Evolutionary conservation across 2,329 filamentous ascomycete species (phyloP), one percentile per base, ranked within the genome.

Genomic region (Trichoderma atrobrunneum): DNA sequence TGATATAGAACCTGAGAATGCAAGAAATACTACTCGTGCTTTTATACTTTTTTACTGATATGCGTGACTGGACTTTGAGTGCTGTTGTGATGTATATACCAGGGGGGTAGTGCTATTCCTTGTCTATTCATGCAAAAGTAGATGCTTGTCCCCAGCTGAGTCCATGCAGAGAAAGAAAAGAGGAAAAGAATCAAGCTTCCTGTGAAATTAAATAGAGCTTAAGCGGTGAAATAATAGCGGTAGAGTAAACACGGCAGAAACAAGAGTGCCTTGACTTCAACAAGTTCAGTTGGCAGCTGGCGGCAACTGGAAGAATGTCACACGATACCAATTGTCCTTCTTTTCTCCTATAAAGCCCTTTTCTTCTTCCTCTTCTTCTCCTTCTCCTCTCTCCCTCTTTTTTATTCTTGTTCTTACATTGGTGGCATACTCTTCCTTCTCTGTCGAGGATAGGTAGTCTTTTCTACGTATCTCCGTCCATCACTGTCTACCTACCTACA

Each of bases 1-100:
- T 71, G 71, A 71, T 74, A 73, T 63, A 34, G 73, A 72, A 26
- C 32, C 67, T 60, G 71, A 68, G 34, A 67, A 74, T 71, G 62
- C 67, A 70, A 70, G 28, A 54, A n/a, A 64, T 24, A 43, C 57
- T 48, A 21, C 36, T 54, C 54, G 43, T 59, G 69, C 61, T 36
- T 48, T 34, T 32, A 8, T 34, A 24, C 11, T 14, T 54, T 51
- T 54, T 24, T 21, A 24, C 11, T 54, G 21, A 24, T 11, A 24
- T 14, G 11, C 8, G 48, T 54, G 36, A 39, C 14, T n/a, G 16
- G 1, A 34, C n/a, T 32, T 34, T 60, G 21, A 12, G 14, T 60
- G 0, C 14, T 11, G 16, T 10, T 36, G 59, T 39, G 21, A 26
- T 26, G 5, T 61, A 30, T 34, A 24, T 54, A 51, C 24, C 10